These are phyloP conservation scores for Tuber aestivum DNA, from an alignment of 495 filamentous ascomycete genomes.

Conservation along the genomic window DNA sequence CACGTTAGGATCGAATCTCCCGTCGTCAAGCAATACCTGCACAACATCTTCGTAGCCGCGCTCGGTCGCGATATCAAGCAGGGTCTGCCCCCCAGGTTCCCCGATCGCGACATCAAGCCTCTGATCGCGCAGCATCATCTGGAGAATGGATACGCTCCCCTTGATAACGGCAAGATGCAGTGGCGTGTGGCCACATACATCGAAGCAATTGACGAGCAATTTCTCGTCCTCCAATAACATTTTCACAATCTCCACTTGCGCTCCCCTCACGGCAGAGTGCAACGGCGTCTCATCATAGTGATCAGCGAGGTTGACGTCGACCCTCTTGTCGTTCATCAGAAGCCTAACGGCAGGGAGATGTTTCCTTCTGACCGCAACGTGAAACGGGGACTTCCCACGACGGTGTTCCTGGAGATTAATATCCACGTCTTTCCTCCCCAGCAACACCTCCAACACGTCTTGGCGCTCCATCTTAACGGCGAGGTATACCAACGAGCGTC, in stretches of 20 bases:
- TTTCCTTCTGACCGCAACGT: background rate
- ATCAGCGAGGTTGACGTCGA: background rate
- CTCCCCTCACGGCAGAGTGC: constrained; percentile 14
- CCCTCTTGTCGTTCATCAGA: background rate
- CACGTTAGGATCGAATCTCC: background rate
- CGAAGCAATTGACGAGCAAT: background rate
- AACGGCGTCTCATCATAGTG: constrained; percentile 5
- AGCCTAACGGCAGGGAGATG: background rate
- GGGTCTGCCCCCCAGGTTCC: background rate
- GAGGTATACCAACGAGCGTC: background rate
- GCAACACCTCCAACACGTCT: background rate
- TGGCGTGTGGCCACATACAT: background rate
- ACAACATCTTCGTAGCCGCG: background rate
- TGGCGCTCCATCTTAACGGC: background rate
- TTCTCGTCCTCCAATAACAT: constrained; percentile 1
- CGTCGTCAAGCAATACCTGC: background rate
- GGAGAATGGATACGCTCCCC: background rate
- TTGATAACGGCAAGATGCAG: background rate
- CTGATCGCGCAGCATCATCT: background rate
- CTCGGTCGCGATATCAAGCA: background rate
- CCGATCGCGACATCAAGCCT: background rate
- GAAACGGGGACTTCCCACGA: background rate
- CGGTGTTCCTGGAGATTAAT: background rate
- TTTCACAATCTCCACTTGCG: constrained; percentile 1
- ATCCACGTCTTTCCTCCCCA: background rate